phyloP scores from a whole-genome alignment of 495 filamentous ascomycete species.

The Cudoniella acicularis region DNA sequence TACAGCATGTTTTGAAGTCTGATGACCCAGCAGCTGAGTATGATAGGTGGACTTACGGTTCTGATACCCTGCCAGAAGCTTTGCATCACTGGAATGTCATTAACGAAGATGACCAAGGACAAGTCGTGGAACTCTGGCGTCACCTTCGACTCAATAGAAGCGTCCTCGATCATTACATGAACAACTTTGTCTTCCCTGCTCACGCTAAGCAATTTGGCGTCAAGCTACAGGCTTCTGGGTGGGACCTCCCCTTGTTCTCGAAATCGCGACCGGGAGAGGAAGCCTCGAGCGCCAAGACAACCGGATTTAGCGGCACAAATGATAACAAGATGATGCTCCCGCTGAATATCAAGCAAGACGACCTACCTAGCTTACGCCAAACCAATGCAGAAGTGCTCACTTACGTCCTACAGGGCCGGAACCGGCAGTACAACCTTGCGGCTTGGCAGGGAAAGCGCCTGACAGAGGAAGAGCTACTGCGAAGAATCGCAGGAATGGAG shows the following conservation, averaged over 20 bases:
- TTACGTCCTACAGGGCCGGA: slow-evolving; percentile 35
- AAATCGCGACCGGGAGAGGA: slow-evolving; percentile 4
- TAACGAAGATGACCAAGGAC: slow-evolving; percentile 35
- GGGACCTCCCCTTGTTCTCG: slow-evolving; percentile 35
- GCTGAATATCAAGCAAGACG: slow-evolving; percentile 35
- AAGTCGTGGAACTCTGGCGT: slow-evolving; percentile 33
- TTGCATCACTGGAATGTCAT: slow-evolving; percentile 32
- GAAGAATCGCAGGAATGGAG: slow-evolving; percentile 13
- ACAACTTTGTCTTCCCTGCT: slow-evolving; percentile 37
- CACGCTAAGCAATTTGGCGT: slow-evolving; percentile 37
- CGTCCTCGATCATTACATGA: slow-evolving; percentile 38
- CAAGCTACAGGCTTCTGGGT: slow-evolving; percentile 40
- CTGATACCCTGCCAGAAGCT: slow-evolving; percentile 22
- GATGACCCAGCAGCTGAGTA: slow-evolving; percentile 39
- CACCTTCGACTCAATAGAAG: slow-evolving; percentile 27
- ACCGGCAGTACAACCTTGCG: slow-evolving; percentile 26
- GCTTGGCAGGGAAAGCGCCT: slow-evolving; percentile 26
- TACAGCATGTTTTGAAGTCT: slow-evolving; percentile 21
- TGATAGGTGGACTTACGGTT: slow-evolving; percentile 33
- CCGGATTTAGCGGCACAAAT: slow-evolving; percentile 43
- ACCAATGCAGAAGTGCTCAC: slow-evolving; percentile 41
- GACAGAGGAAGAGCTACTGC: slow-evolving; percentile 27
- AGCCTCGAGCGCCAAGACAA: slow-evolving; percentile 28
- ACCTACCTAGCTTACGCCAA: slow-evolving; percentile 30
- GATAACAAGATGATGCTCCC: slow-evolving; percentile 37